Evolutionary conservation across 441 rosid genomes (phyloP), one percentile per base, ranked within the genome.

Genomic region (Gossypium laxum): DNA sequence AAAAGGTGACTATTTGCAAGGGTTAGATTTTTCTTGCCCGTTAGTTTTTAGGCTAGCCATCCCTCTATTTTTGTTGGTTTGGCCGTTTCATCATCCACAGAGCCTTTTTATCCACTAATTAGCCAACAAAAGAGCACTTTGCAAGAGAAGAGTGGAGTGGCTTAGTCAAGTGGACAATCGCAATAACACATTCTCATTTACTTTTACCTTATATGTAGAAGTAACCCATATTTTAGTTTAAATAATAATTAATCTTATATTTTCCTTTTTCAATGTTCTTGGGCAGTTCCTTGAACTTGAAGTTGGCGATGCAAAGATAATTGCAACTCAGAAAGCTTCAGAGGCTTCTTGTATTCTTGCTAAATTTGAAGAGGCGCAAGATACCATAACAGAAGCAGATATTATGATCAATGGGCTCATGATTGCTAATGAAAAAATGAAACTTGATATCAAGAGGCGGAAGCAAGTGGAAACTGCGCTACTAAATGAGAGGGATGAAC

Each of bases 321-420:
- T 68, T 73, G 91, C 93, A 72, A 82, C 74, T 18, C 88, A 89
- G 76, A 89, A 84, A 80, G 81, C 79, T 58, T 91, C 86, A 1
- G 90, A 90, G 74, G 89, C 87, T 79, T 89, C 86, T 74, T 86
- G 90, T 75, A 66, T 87, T 76, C 80, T 84, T 69, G 84, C 91
- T 38, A 96, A 91, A 83, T 93, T 90, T 79, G 91, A 87, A 72
- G 99, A 93, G 89, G 97, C 98, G 17, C 96, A 90, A 76, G 85
- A 85, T 67, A 83, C 88, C 62, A 82, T 96, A 85, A 88, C 77
- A 83, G 98, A 96, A 68, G 96, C 99, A 70, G 94, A 96, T 83
- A 78, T 85, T 52, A 83, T 88, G 78, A 87, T 96, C 79, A 96
- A 89, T 75, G 92, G 83, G 69, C 88, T 96, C 62, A 62, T 85